A percentile compares a stretch with the other conserved stretches of the same genome.
phyloP scores from a whole-genome alignment of 305 asterid genomes.

The Solanum chacoense region DNA sequence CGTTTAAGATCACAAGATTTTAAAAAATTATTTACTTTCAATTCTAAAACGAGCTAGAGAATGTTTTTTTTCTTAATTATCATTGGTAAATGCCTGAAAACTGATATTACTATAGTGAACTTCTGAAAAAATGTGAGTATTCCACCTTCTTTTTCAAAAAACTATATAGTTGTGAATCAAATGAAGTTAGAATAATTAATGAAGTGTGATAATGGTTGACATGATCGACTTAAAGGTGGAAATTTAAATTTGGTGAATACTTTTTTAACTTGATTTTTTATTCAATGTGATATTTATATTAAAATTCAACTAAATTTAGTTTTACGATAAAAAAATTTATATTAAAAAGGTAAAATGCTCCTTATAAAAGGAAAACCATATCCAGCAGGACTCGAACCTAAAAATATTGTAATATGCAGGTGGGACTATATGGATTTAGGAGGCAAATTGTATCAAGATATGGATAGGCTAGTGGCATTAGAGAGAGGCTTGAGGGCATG shows the following conservation, averaged over 20 bases:
- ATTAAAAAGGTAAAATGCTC: too few species aligned
- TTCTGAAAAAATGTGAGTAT: not conserved
- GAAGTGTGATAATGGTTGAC: not conserved
- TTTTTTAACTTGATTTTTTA: not conserved
- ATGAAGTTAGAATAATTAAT: not conserved
- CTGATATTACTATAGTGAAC: not conserved
- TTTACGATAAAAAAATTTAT: not conserved
- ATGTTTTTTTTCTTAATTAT: not conserved
- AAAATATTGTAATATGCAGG: slow-evolving; percentile 21
- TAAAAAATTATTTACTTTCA: not conserved
- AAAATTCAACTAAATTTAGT: not conserved
- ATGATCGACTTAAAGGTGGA: not conserved
- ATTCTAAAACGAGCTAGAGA: too few species aligned
- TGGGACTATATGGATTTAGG: slow-evolving; percentile 86
- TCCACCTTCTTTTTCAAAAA: not conserved
- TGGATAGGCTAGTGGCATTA: slow-evolving; percentile 61
- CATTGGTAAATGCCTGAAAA: not conserved
- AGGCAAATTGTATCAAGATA: slow-evolving; percentile 48
- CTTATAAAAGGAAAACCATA: too few species aligned
- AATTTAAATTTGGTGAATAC: not conserved
- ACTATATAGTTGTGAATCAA: not conserved
- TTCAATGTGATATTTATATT: not conserved
- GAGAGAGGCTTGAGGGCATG: slow-evolving; percentile 79
- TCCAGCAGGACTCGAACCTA: too few species aligned
- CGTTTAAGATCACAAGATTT: too few species aligned